Percentiles rank a stretch among this genome's conserved stretches.
These are phyloP conservation scores for Lepiota venenata DNA, from an alignment of 768 basidiomycete species.

Conservation along the genomic window DNA sequence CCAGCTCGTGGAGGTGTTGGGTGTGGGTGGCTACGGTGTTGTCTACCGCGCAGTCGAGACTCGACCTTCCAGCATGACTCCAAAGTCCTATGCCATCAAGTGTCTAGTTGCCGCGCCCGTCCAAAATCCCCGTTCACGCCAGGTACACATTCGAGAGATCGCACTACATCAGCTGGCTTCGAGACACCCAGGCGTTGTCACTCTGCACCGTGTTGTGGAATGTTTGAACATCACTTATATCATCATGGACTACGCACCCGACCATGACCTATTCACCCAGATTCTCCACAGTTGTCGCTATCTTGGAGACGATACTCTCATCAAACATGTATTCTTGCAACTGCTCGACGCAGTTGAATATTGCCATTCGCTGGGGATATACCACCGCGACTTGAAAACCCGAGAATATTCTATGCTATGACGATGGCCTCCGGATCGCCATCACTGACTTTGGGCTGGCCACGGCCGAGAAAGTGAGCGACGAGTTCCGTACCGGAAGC, in stretches of 20 bases:
- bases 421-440: slow-evolving; percentile 76
- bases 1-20: slow-evolving; percentile 86
- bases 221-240: slow-evolving; percentile 84
- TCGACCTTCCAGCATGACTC: slow-evolving; percentile 35
- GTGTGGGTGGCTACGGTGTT: slow-evolving; percentile 94
- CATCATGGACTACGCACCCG: slow-evolving; percentile 91
- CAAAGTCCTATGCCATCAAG: slow-evolving; percentile 85
- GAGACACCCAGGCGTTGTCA: slow-evolving; percentile 82
- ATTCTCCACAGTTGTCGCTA: slow-evolving; percentile 82
- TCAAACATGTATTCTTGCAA: slow-evolving; percentile 92
- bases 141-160: slow-evolving; percentile 91
- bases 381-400: slow-evolving; percentile 98
- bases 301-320: slow-evolving; percentile 83
- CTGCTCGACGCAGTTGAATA: slow-evolving; percentile 94
- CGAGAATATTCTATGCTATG: slow-evolving; percentile 90
- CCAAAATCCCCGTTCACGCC: slow-evolving; percentile 58
- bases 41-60: slow-evolving; percentile 88
- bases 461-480: slow-evolving; percentile 82
- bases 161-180: slow-evolving; percentile 79
- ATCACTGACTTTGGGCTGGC: slow-evolving; percentile 97
- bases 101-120: slow-evolving; percentile 67
- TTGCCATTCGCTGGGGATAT: slow-evolving; percentile 91
- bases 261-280: slow-evolving; percentile 95
- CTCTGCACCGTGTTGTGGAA: slow-evolving; percentile 89
- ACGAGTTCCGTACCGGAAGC: slow-evolving; percentile 93